Evolutionary conservation across 306 rosid genomes (phyloP), one percentile per base, ranked within the genome.

Genomic region (Cucurbita maxima): DNA sequence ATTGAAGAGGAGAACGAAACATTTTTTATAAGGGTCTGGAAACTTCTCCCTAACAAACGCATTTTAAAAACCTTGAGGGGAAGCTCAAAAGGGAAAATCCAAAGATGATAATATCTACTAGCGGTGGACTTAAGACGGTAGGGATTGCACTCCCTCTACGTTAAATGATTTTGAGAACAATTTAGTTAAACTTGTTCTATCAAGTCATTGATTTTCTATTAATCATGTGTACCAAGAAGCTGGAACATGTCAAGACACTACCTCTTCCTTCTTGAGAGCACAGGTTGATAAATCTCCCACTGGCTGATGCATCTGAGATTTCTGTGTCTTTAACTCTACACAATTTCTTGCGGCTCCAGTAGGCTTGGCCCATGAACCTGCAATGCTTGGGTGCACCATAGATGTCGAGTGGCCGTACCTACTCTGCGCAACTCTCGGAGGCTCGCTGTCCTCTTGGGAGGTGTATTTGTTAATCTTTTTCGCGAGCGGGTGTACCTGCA

Each of bases 401-500:
- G 87, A 76, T 56, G 76, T 74, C 20, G 90, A 80, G 54, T 83
- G 87, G 63, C 79, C 25, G 71, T 71, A 71, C 22, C 82, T 84
- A 62, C 72, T 82, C 10, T 77, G 83, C 53, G 56, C 45, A 30
- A 71, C 78, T 77, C 79, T 73, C 63, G 75, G 0, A 69, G 86
- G 77, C 8, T 68, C 91, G 20, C 78, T 74, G 14, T 85, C 87
- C 54, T 76, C 86, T 47, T 47, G 79, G 10, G 79, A 76, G 72
- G 70, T 74, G 79, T 70, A 80, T 67, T 73, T 83, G 72, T 57
- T 79, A 0, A 79, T 67, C 59, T 77, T 77, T 82, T 64, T 81
- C 16, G 76, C 44, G 41, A 82, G 87, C 30, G 90, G n/a, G 61
- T 84, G 85, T 9, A 68, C 90, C 97, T 94, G 82, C 55, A 61